A percentile compares a stretch with the other conserved stretches of the same genome.
Conservation (phyloP, 257 asterid species). For the Pogostemon cablin region DNA sequence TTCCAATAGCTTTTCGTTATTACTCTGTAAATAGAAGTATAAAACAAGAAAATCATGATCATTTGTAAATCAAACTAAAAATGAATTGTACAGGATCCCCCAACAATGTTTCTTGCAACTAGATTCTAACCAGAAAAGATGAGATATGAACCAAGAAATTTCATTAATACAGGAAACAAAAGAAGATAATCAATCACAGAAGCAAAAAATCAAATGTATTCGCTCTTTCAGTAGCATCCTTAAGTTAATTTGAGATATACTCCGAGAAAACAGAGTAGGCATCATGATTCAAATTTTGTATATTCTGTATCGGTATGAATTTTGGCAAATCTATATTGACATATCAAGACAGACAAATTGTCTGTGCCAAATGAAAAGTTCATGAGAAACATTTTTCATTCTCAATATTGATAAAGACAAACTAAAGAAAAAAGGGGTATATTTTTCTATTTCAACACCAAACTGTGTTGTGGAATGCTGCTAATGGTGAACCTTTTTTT, state of each 20-base stretch:
- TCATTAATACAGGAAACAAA: constrained; percentile 16
- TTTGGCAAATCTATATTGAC: background rate
- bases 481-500: constrained; percentile 11
- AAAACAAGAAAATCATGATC: constrained; percentile 26
- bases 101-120: constrained; percentile 10
- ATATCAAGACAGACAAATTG: background rate
- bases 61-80: constrained; percentile 21
- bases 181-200: constrained; percentile 17
- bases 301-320: background rate
- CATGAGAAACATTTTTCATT: background rate
- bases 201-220: constrained; percentile 14
- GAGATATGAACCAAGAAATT: constrained; percentile 21
- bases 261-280: background rate
- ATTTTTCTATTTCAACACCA: background rate
- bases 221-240: background rate
- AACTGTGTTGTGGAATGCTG: constrained; percentile 6
- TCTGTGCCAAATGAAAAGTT: background rate
- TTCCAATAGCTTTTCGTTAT: constrained; percentile 97
- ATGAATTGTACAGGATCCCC: constrained; percentile 25
- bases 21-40: constrained; percentile 70
- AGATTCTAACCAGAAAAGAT: constrained; percentile 13
- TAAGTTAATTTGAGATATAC: background rate
- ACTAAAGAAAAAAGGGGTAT: background rate
- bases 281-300: background rate
- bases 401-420: background rate